Conservation (phyloP, 1,139 yeast species). For the Debaryomycetaceae sp. region DNA sequence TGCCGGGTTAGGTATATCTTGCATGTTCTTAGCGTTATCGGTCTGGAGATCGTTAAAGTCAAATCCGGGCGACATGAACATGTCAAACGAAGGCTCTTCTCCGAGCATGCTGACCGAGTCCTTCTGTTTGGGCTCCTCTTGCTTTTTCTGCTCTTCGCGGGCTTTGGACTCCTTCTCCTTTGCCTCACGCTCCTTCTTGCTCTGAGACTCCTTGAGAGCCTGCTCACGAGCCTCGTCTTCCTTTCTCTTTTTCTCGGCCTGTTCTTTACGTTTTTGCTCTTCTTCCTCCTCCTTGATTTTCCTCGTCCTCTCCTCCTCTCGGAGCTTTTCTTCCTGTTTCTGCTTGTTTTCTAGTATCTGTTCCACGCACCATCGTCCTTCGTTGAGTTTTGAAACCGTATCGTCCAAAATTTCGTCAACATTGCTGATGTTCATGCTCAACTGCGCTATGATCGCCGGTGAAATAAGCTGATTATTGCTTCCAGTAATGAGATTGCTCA, state of each 20-base stretch:
- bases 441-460: conserved; percentile 39
- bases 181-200: conserved; percentile 16
- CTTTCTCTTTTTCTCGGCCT: conserved; percentile 9
- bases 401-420: conserved; percentile 47
- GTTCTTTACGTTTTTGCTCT: conserved; percentile 14
- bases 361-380: conserved; percentile 46
- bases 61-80: conserved; percentile 9
- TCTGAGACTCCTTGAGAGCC: conserved; percentile 13
- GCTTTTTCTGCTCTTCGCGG: conserved; percentile 10
- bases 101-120: conserved; percentile 6
- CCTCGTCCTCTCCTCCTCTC: conserved; percentile 38
- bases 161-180: conserved; percentile 16
- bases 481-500: conserved; percentile 43
- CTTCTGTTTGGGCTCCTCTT: conserved; percentile 9
- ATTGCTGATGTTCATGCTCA: conserved; percentile 31
- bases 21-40: conserved; percentile 9
- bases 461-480: conserved; percentile 43
- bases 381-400: conserved; percentile 41
- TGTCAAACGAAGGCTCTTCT: conserved; percentile 7
- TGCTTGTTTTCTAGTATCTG: conserved; percentile 44
- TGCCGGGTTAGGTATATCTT: conserved; percentile 34
- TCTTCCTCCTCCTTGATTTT: conserved; percentile 23
- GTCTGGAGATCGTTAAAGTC: conserved; percentile 8
- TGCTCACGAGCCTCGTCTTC: conserved; percentile 13
- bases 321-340: conserved; percentile 39